phyloP scores from a whole-genome alignment of 805 yeast genomes.

The Maudiozyma bulderi region DNA sequence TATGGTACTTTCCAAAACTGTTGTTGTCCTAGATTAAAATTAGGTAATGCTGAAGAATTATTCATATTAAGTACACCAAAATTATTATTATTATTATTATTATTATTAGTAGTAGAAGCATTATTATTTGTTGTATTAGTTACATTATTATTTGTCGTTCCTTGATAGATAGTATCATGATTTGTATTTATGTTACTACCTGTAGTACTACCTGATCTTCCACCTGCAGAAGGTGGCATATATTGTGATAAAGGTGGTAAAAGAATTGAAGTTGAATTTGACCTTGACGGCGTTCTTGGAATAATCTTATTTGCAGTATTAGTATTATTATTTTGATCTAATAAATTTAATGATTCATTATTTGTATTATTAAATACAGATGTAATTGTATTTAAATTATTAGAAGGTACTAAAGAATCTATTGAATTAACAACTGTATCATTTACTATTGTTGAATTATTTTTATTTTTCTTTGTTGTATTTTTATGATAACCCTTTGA shows the following conservation, averaged over 20 bases:
- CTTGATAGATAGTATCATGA: neutral
- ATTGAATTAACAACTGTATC: neutral
- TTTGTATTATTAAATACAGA: neutral
- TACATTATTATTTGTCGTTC: neutral
- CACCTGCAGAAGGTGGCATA: constrained; percentile 10
- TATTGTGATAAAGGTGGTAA: constrained; percentile 28
- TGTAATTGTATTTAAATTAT: neutral
- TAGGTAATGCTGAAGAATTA: neutral
- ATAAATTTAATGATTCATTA: neutral
- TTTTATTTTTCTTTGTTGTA: neutral
- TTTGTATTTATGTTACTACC: neutral
- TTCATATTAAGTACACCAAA: neutral
- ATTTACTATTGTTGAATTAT: neutral
- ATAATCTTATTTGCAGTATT: neutral
- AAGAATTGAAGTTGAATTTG: constrained; percentile 11
- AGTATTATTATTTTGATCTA: neutral
- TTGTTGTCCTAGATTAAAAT: constrained; percentile 16
- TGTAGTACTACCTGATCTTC: neutral
- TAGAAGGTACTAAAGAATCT: neutral
- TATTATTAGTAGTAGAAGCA: neutral
- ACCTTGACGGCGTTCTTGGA: constrained; percentile 11
- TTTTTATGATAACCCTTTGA: constrained; percentile 57
- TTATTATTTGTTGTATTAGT: neutral
- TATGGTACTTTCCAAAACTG: constrained; percentile 31
- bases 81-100: neutral